A percentile compares a stretch with the other conserved stretches of the same genome.
phyloP scores from a whole-genome alignment of 768 basidiomycete genomes.

The Naganishia friedmannii region DNA sequence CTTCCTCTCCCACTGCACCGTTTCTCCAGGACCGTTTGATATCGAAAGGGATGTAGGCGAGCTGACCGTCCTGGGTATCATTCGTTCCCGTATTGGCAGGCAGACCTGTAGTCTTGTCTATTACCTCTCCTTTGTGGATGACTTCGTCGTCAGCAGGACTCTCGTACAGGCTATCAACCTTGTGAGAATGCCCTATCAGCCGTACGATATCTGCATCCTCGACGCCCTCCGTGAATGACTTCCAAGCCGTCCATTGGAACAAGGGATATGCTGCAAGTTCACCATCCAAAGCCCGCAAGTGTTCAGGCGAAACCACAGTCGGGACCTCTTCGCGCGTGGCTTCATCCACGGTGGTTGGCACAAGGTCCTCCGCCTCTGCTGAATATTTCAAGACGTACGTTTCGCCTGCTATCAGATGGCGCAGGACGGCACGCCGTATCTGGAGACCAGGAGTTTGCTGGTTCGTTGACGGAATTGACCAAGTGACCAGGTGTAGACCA shows the following conservation, averaged over 20 bases:
- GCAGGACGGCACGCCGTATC: constrained; percentile 46
- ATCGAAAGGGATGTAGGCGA: constrained; percentile 48
- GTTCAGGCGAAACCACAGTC: constrained; percentile 46
- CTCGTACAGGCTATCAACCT: constrained; percentile 47
- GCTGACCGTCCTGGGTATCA: constrained; percentile 1
- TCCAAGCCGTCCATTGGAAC: constrained; percentile 42
- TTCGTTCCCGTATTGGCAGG: constrained; percentile 25
- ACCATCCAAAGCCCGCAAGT: constrained; percentile 49
- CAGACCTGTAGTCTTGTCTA: constrained; percentile 18
- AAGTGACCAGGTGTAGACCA: constrained; percentile 53
- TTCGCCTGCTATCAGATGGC: constrained; percentile 36
- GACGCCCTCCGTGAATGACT: constrained; percentile 39
- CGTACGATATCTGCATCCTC: constrained; percentile 35
- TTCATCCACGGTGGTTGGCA: constrained; percentile 1
- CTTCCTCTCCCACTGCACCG: constrained; percentile 52
- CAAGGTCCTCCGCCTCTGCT: constrained; percentile 38
- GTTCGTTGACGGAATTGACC: constrained; percentile 38
- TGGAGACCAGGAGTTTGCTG: constrained; percentile 35
- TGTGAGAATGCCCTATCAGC: constrained; percentile 44
- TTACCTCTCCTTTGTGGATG: constrained; percentile 32
- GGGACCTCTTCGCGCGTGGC: constrained; percentile 24
- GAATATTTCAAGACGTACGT: constrained; percentile 45
- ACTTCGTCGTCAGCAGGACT: constrained; percentile 29
- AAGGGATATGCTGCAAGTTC: constrained; percentile 53
- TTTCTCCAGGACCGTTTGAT: constrained; percentile 52